These are phyloP conservation scores for Plantago major DNA, from an alignment of 257 asterid species.

Conservation along the genomic window DNA sequence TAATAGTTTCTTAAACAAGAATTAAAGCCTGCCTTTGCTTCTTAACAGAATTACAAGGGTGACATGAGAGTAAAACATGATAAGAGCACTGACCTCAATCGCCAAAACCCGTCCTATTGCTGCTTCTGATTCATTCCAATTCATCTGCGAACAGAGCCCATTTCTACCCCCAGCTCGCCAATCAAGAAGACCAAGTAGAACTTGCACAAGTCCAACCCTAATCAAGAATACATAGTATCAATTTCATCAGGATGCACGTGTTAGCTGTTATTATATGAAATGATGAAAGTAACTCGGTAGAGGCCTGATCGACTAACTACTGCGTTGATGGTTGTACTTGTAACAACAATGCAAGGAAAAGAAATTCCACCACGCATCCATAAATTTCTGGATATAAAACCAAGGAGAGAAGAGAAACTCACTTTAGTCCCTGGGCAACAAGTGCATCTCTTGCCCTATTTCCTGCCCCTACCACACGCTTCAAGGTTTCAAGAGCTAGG, in stretches of 20 bases:
- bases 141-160: conserved; percentile 81
- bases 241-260: conserved; percentile 4
- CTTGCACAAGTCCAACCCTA: conserved; percentile 98
- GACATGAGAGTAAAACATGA: background rate
- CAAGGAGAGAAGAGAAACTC: conserved; percentile 23
- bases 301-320: no score
- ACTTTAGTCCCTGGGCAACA: conserved; percentile 99
- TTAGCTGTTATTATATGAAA: no score
- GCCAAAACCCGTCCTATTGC: conserved; percentile 93
- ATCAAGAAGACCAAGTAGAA: conserved; percentile 98
- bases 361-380: conserved; percentile 4
- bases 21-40: background rate
- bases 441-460: conserved; percentile 97
- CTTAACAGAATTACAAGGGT: background rate
- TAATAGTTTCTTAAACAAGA: background rate
- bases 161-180: conserved; percentile 97
- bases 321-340: no score
- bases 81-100: conserved; percentile 59
- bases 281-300: no score
- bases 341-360: no score
- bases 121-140: conserved; percentile 99
- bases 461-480: conserved; percentile 95
- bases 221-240: conserved; percentile 18
- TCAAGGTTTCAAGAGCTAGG: conserved; percentile 95
- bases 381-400: conserved; percentile 2